Base-by-base conservation (phyloP, 1,284 basidiomycete genomes). In the Polyporus tsugae region DNA sequence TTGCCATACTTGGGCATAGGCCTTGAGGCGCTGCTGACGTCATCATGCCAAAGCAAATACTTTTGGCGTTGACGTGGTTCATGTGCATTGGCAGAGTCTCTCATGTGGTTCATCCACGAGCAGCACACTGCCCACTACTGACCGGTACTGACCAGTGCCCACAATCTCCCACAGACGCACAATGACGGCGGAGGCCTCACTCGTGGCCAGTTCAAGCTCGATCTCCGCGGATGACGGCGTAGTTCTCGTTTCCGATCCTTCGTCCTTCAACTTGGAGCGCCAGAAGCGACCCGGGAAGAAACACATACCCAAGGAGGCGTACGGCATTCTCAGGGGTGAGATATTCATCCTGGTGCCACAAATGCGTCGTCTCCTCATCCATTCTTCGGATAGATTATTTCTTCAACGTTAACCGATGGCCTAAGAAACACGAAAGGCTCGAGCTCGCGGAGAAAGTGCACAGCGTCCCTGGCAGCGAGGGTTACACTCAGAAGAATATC, bases 41-140 rank as follows among this genome's bases (percentile, higher is more conserved):
- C 46, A 49, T 49, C 46, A 25, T 11, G 46, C 22, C 46, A 25
- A 49, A 49, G 17, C 5, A 55, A 6, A 9, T 33, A 19, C 17
- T 35, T 55, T 15, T 55, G 29, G 29, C 29, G 53, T 7, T n/a
- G 53, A 49, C 53, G 25, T 55, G 29, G 53, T 55, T 55, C 53
- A 55, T 55, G n/a, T n/a, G n/a, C n/a, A n/a, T n/a, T n/a, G n/a
- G n/a, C n/a, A n/a, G n/a, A n/a, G n/a, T n/a, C 46, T 55, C 52
- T 22, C 53, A 29, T 29, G 29, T 29, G 29, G 29, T 29, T 29
- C 53, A 55, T 55, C 53, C 4, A 29, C 53, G n/a, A 55, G 15
- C 29, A 55, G 25, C 33, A 29, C 4, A 7, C 15, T 2, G 15
- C 35, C n/a, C 17, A 33, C 33, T 2, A 29, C 29, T 29, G 29